Evolutionary conservation across 352 stramenopile species (phyloP), one percentile per base, ranked within the genome.

Genomic region (Phytophthora brassicae): DNA sequence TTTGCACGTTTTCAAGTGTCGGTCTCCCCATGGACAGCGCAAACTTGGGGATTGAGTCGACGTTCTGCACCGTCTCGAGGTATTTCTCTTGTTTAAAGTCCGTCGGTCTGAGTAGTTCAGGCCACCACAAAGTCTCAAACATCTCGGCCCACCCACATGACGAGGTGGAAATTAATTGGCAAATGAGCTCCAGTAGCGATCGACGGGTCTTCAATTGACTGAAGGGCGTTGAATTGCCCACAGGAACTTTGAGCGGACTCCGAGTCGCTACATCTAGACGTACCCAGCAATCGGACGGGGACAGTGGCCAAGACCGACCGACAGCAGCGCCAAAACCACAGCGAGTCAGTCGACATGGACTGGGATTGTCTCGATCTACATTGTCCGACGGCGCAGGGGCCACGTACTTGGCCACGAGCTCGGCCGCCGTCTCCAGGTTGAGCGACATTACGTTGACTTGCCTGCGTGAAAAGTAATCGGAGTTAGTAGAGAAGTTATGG

Each of bases 121-220:
- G 64, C 64, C 50, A 60, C 64, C 64, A 71, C 23, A 71, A 26
- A 31, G 39, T 38, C 57, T 71, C 64, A 45, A 71, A 64, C 13
- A 4, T 39, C 22, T 71, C 45, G 7, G 6, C 20, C 64, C 64
- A 71, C 6, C 51, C 45, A 46, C 29, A 63, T 1, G 43, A 48
- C n/a, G 57, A 20, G 6, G 57, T 64, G n/a, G 39, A 48, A 31
- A 26, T 51, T 23, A 71, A 24, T 31, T 62, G 64, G 19, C 64
- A 60, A 7, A 67, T 38, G 12, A 71, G 33, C 31, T 71, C 64
- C 22, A 71, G 39, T 7, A 67, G 36, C 29, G 57, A 43, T 5
- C 64, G 51, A 17, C 58, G 64, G 2, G 51, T 26, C 3, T 44
- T 50, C 11, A 71, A 24, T 13, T 70, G 55, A 31, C 56, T 19